Percentiles rank a stretch among this genome's conserved stretches.
These are phyloP conservation scores for Podila epicladia DNA, from an alignment of 192 early-diverging fungal genomes.

Conservation along the genomic window DNA sequence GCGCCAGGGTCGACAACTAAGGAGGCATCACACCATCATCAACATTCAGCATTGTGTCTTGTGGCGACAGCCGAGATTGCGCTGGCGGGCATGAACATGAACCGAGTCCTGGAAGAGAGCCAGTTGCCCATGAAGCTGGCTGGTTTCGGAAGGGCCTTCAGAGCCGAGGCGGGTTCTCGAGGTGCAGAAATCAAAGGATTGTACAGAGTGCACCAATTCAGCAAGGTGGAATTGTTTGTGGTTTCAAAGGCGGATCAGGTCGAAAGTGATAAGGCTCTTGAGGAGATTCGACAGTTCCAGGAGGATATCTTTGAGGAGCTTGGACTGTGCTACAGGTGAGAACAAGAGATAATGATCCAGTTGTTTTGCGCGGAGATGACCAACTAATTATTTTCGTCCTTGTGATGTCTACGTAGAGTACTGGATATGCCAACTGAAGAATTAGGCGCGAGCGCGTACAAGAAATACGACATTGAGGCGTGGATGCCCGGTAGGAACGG, in stretches of 20 bases:
- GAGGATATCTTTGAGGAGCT: slow-evolving; percentile 77
- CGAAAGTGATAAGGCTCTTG: slow-evolving; percentile 72
- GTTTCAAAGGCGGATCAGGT: slow-evolving; percentile 62
- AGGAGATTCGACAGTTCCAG: slow-evolving; percentile 80
- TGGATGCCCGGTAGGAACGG: slow-evolving; percentile 93
- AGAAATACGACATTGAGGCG: slow-evolving; percentile 94
- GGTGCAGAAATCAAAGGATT: slow-evolving; percentile 86
- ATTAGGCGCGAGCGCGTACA: slow-evolving; percentile 89
- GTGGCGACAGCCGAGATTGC: slow-evolving; percentile 94
- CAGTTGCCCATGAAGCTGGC: slow-evolving; percentile 80
- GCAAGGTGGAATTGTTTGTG: slow-evolving; percentile 92
- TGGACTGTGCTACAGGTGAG: slow-evolving; percentile 78
- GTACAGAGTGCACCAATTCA: slow-evolving; percentile 95
- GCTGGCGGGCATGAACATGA: slow-evolving; percentile 83
- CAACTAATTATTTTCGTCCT: neutral
- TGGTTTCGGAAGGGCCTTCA: slow-evolving; percentile 87
- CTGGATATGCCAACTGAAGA: slow-evolving; percentile 95
- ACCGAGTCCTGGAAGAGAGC: slow-evolving; percentile 65
- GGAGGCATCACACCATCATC: slow-evolving; percentile 19
- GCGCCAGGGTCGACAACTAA: slow-evolving; percentile 36
- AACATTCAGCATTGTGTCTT: slow-evolving; percentile 72
- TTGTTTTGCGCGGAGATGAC: neutral
- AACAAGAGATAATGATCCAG: neutral
- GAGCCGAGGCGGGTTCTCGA: slow-evolving; percentile 90
- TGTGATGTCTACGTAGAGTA: slow-evolving; percentile 56